A percentile compares a stretch with the other conserved stretches of the same genome.
Evolutionary conservation across 352 stramenopile genomes (phyloP).

Genomic region (Phytophthora foliorum): DNA sequence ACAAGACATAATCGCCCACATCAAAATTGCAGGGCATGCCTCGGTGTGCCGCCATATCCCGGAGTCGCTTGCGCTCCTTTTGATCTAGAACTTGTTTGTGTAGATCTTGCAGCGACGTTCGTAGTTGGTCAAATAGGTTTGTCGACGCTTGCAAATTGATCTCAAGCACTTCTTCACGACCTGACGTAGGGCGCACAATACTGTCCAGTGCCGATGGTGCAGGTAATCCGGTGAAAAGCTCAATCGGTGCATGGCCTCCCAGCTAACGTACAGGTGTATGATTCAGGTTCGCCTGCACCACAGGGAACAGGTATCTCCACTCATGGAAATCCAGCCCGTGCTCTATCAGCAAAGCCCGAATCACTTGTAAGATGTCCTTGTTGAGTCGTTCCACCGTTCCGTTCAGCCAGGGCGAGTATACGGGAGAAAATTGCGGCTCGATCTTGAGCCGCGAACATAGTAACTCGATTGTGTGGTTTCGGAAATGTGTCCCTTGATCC

Average conservation of each 20-base stretch:
- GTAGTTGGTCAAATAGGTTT: not conserved
- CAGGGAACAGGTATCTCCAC: no score
- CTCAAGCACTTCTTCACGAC: not conserved
- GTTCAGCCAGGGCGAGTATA: slow-evolving; percentile 27
- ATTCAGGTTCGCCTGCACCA: slow-evolving; percentile 29
- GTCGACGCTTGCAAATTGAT: not conserved
- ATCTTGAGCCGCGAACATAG: slow-evolving; percentile 1
- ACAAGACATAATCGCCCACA: slow-evolving; percentile 12
- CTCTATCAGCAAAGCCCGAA: slow-evolving; percentile 20
- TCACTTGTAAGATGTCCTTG: slow-evolving; percentile 24
- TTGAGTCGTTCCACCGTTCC: slow-evolving; percentile 30
- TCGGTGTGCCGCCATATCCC: slow-evolving; percentile 14
- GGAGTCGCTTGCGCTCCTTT: slow-evolving; percentile 1
- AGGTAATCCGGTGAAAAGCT: slow-evolving; percentile 24
- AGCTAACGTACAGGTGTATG: slow-evolving; percentile 20
- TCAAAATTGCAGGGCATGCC: slow-evolving; percentile 6
- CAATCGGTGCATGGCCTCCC: slow-evolving; percentile 2
- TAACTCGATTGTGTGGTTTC: slow-evolving; percentile 12
- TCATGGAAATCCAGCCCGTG: no score
- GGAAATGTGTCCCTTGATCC: slow-evolving; percentile 23
- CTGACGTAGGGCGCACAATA: no score
- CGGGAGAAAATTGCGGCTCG: slow-evolving; percentile 2
- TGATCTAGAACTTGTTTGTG: slow-evolving; percentile 16
- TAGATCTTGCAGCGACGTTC: slow-evolving; percentile 16
- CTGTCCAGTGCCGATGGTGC: not conserved